Percentiles rank a stretch among this genome's conserved stretches.
Evolutionary conservation across 176 grass and related monocot genomes (phyloP).

Genomic region (Raddia distichophylla): DNA sequence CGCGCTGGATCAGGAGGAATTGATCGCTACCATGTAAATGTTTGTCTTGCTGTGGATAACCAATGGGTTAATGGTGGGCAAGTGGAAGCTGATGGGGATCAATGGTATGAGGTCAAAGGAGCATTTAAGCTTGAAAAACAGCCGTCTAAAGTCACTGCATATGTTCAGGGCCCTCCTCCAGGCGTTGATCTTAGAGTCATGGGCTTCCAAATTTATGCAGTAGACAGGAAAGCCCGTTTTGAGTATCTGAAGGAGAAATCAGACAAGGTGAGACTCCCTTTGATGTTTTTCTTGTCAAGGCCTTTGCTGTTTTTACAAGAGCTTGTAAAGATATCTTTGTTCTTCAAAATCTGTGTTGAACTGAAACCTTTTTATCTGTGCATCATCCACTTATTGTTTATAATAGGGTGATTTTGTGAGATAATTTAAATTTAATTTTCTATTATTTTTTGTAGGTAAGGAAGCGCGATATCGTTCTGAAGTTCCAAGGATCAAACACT

Average conservation of each 20-base stretch:
- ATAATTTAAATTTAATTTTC: slow-evolving; percentile 33
- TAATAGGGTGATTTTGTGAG: background rate
- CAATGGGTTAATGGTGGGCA: slow-evolving; percentile 77
- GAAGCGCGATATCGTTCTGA: slow-evolving; percentile 77
- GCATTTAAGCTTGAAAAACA: slow-evolving; percentile 75
- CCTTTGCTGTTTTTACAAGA: background rate
- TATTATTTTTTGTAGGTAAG: slow-evolving; percentile 62
- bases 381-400: slow-evolving; percentile 9
- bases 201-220: slow-evolving; percentile 63
- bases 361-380: background rate
- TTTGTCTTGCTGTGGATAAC: slow-evolving; percentile 77
- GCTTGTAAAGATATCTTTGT: background rate
- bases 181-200: slow-evolving; percentile 76
- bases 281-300: background rate
- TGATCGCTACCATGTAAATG: slow-evolving; percentile 74
- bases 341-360: background rate
- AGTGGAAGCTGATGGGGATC: slow-evolving; percentile 55
- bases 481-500: slow-evolving; percentile 62
- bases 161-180: slow-evolving; percentile 64
- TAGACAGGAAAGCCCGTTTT: slow-evolving; percentile 65
- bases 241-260: slow-evolving; percentile 67
- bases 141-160: slow-evolving; percentile 63
- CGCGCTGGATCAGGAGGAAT: slow-evolving; percentile 61
- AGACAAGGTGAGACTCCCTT: slow-evolving; percentile 51
- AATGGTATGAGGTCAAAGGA: slow-evolving; percentile 84